These are phyloP conservation scores for Theileria parva DNA, from an alignment of 169 alveolate genomes.

Conservation along the genomic window DNA sequence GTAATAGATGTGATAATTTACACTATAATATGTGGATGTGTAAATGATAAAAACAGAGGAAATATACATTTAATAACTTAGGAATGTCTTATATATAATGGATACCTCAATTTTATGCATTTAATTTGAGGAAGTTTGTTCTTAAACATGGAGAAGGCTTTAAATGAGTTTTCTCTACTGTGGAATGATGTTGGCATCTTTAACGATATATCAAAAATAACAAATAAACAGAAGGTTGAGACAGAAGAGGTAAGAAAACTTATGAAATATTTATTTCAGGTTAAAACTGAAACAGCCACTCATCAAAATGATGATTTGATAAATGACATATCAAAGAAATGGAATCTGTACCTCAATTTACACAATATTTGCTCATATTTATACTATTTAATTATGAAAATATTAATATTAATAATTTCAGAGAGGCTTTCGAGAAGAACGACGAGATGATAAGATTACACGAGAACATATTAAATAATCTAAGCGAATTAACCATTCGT, in stretches of 20 bases:
- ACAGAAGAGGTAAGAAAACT: not conserved
- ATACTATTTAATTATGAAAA: not conserved
- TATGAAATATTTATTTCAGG: not conserved
- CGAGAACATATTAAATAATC: constrained; percentile 11
- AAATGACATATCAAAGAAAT: constrained; percentile 1
- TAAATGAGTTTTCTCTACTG: constrained; percentile 52
- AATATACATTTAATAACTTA: not conserved
- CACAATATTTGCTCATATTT: not conserved
- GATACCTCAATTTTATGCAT: not conserved
- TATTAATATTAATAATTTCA: not conserved
- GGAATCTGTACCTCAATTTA: not conserved
- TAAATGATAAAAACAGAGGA: not conserved
- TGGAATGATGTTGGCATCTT: constrained; percentile 55
- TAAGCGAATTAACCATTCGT: constrained; percentile 34
- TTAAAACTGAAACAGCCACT: not conserved
- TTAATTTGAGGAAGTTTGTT: not conserved
- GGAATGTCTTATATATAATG: not conserved
- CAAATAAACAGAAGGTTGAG: not conserved
- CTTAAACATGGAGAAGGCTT: constrained; percentile 43
- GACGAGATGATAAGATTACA: constrained; percentile 23
- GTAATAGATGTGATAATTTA: not conserved
- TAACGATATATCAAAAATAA: constrained; percentile 51
- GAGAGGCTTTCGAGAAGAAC: not conserved
- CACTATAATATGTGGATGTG: constrained; percentile 6
- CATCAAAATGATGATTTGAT: constrained; percentile 10